These are phyloP conservation scores for Spergularia bocconei DNA, from an alignment of 148 eudicot genomes.

Conservation along the genomic window DNA sequence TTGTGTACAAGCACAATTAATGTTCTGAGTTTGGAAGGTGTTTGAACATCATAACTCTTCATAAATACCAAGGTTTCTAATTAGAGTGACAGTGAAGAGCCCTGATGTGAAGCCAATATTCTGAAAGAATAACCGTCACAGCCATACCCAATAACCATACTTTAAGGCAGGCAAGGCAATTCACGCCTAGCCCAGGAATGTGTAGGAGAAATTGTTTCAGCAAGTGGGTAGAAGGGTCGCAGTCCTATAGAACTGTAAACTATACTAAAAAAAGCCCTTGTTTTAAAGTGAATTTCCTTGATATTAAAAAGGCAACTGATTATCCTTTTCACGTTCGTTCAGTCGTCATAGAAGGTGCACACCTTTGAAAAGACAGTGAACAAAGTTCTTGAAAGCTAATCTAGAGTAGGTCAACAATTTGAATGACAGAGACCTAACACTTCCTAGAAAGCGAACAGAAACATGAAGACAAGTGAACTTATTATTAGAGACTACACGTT, in stretches of 20 bases:
- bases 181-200: no score
- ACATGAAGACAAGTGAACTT: background rate
- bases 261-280: background rate
- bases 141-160: background rate
- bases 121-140: background rate
- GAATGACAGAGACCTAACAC: background rate
- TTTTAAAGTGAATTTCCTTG: background rate
- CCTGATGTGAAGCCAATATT: no score
- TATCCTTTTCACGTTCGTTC: conserved; percentile 2
- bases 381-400: conserved; percentile 6
- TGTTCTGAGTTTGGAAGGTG: no score
- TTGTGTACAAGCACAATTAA: no score
- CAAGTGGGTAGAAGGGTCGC: conserved; percentile 3
- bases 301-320: background rate
- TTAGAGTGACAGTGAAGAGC: no score
- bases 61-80: no score
- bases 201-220: background rate
- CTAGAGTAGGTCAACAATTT: background rate
- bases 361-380: background rate
- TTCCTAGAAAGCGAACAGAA: background rate
- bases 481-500: background rate
- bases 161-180: no score
- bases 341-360: conserved; percentile 6
- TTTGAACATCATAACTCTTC: no score
- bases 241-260: background rate